phyloP scores from a whole-genome alignment of 208 protist species.

The Leishmania tropica region DNA sequence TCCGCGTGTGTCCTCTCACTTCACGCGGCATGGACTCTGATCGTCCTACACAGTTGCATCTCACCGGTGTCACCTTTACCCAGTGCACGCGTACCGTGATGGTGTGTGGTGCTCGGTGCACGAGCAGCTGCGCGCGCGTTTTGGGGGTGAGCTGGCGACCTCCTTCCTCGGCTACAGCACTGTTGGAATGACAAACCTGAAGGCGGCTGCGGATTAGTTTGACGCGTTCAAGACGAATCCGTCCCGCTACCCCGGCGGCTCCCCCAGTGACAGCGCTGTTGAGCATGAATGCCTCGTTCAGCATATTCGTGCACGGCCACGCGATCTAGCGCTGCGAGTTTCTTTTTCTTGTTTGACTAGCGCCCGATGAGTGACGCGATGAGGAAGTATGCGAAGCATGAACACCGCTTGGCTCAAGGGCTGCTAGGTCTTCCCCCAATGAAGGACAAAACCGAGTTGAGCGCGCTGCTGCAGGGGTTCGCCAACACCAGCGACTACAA shows the following conservation, averaged over 20 bases:
- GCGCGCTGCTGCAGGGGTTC: constrained; percentile 13
- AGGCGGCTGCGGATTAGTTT: constrained; percentile 47
- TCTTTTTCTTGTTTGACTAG: constrained; percentile 32
- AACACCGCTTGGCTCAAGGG: constrained; percentile 24
- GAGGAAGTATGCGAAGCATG: constrained; percentile 47
- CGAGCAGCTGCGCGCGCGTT: constrained; percentile 21
- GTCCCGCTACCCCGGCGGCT: constrained; percentile 21
- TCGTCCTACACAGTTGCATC: constrained; percentile 38
- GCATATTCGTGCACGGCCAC: constrained; percentile 42
- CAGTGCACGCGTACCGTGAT: constrained; percentile 38
- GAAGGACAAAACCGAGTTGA: constrained; percentile 23
- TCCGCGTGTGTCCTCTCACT: constrained; percentile 54
- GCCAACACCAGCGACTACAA: constrained; percentile 47
- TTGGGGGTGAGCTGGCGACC: constrained; percentile 35
- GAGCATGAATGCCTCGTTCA: constrained; percentile 47
- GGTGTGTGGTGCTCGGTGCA: constrained; percentile 23
- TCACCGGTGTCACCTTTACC: constrained; percentile 59
- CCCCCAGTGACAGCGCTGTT: constrained; percentile 33
- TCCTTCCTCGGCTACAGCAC: constrained; percentile 55
- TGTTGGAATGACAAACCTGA: constrained; percentile 41
- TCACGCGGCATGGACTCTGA: constrained; percentile 65
- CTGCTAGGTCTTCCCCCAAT: constrained; percentile 22
- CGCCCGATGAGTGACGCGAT: constrained; percentile 32
- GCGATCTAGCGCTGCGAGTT: constrained; percentile 28
- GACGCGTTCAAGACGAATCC: constrained; percentile 19